A percentile compares a stretch with the other conserved stretches of the same genome.
phyloP scores from a whole-genome alignment of 2,329 filamentous ascomycete genomes.

The Trichoderma sp. region DNA sequence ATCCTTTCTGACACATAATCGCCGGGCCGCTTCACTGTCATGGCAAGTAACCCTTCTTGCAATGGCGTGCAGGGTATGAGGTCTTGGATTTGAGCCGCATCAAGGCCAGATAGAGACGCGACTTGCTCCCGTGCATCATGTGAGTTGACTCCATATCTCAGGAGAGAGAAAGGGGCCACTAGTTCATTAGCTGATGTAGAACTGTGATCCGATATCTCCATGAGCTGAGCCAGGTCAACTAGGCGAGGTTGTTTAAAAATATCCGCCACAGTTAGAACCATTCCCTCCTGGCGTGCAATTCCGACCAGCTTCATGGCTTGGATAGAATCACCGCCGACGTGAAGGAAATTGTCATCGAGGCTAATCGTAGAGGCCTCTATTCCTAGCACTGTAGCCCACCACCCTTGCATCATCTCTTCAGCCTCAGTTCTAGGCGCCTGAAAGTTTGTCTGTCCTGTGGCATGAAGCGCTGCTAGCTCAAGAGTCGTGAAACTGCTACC shows the following conservation, averaged over 20 bases:
- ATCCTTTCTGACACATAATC: slow-evolving; percentile 52
- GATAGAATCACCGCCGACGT: slow-evolving; percentile 9
- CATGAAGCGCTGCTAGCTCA: neutral
- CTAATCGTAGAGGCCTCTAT: neutral
- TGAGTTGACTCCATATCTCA: neutral
- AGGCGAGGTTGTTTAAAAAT: slow-evolving; percentile 4
- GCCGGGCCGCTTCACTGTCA: slow-evolving; percentile 42
- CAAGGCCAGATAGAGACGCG: neutral
- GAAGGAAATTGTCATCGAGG: neutral
- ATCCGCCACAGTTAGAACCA: neutral
- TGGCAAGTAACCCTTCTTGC: slow-evolving; percentile 59
- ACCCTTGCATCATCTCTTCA: neutral
- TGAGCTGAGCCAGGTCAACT: neutral
- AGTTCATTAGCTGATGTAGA: too few relatives aligned
- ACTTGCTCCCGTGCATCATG: neutral
- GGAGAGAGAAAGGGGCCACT: neutral
- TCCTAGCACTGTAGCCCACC: neutral
- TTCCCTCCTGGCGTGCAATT: neutral
- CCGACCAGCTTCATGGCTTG: slow-evolving; percentile 3
- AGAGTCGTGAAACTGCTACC: neutral
- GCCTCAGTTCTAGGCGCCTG: neutral
- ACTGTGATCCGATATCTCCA: neutral
- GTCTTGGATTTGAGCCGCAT: slow-evolving; percentile 44
- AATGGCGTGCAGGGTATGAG: slow-evolving; percentile 58
- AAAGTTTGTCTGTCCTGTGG: neutral